Conservation (phyloP, 1,284 basidiomycete species). For the Pseudozyma flocculosa region DNA sequence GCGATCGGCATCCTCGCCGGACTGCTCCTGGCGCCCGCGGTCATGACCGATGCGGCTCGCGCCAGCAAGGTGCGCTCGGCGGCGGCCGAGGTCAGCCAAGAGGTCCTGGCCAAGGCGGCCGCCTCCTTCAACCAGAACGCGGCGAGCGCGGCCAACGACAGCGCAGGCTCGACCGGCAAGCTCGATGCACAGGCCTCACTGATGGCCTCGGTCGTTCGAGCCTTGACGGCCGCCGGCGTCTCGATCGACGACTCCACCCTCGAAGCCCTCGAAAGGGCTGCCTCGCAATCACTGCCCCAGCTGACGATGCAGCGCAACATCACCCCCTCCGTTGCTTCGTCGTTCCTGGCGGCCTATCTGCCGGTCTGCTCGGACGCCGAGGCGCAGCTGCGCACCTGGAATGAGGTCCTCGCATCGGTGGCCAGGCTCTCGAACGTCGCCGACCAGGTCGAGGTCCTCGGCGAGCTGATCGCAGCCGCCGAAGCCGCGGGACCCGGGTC, state of each 20-base stretch:
- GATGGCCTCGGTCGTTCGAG: neutral
- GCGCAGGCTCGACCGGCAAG: neutral
- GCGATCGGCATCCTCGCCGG: neutral
- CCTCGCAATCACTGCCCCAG: slow-evolving; percentile 13
- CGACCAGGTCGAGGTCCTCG: slow-evolving; percentile 28
- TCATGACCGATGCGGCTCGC: neutral
- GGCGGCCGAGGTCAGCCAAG: neutral
- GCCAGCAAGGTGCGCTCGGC: neutral
- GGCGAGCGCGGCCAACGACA: neutral
- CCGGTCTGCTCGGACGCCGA: slow-evolving; percentile 10
- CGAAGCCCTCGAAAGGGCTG: slow-evolving; percentile 8
- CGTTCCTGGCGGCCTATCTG: slow-evolving; percentile 22
- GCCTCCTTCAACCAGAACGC: neutral
- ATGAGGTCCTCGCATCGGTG: slow-evolving; percentile 23
- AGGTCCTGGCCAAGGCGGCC: neutral
- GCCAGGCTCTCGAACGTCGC: slow-evolving; percentile 9
- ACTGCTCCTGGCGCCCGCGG: neutral
- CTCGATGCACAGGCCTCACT: neutral
- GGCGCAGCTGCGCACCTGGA: slow-evolving; percentile 22
- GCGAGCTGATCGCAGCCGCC: slow-evolving; percentile 22
- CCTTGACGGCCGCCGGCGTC: neutral
- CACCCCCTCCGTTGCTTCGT: slow-evolving; percentile 11
- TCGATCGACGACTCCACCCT: slow-evolving; percentile 4
- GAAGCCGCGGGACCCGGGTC: slow-evolving; percentile 3
- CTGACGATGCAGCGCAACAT: slow-evolving; percentile 15